These are phyloP conservation scores for Paratrypanosoma confusum DNA, from an alignment of 208 protist genomes.

Conservation along the genomic window DNA sequence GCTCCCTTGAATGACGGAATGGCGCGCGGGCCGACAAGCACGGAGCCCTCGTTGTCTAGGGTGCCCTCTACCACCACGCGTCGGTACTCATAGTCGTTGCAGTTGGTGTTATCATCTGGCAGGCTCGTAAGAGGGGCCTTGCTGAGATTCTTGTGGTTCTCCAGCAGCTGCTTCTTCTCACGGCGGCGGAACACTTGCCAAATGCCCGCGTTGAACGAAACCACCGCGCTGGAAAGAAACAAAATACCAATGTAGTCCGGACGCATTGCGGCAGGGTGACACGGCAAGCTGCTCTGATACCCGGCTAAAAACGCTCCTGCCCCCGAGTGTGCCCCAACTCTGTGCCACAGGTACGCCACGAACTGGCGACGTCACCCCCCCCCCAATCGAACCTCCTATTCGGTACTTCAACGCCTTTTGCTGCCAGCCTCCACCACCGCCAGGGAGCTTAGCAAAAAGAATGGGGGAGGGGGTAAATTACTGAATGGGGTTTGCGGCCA, in stretches of 20 bases:
- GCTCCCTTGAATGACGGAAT: slow-evolving; percentile 75
- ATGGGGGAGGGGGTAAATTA: too few relatives aligned
- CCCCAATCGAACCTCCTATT: too few relatives aligned
- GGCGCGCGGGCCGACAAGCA: slow-evolving; percentile 71
- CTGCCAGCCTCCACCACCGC: too few relatives aligned
- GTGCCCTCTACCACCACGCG: slow-evolving; percentile 46
- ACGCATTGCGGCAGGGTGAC: slow-evolving; percentile 48
- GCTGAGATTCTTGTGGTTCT: slow-evolving; percentile 69
- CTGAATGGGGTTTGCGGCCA: too few relatives aligned
- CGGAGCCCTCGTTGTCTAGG: slow-evolving; percentile 80
- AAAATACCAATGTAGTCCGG: slow-evolving; percentile 78
- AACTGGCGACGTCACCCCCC: too few relatives aligned
- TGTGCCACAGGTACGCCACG: too few relatives aligned
- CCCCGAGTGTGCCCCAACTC: too few relatives aligned
- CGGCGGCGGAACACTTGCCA: slow-evolving; percentile 73
- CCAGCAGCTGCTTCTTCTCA: slow-evolving; percentile 67
- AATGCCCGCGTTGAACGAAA: slow-evolving; percentile 83
- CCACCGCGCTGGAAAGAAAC: slow-evolving; percentile 63
- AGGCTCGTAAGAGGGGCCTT: slow-evolving; percentile 40
- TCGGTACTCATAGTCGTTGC: slow-evolving; percentile 60
- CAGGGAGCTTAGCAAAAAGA: too few relatives aligned
- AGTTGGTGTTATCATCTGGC: slow-evolving; percentile 19
- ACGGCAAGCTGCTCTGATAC: too few relatives aligned
- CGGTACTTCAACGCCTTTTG: too few relatives aligned
- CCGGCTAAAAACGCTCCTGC: too few relatives aligned